Base-by-base conservation (phyloP, 2,329 filamentous ascomycete genomes). In the Conoideocrella luteorostrata region DNA sequence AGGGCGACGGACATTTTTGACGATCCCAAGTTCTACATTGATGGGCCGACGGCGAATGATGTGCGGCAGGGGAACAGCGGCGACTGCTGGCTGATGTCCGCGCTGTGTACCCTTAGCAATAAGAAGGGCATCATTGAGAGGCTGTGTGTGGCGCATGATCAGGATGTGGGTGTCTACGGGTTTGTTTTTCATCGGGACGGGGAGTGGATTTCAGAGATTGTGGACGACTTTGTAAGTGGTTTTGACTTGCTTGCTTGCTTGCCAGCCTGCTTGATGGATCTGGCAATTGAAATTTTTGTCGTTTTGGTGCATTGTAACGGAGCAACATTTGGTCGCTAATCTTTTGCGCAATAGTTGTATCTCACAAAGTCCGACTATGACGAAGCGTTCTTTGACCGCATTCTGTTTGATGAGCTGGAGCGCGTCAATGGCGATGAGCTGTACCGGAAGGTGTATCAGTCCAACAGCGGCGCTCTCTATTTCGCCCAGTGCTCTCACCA, bases 61-160 rank as follows among this genome's bases (percentile, higher is more conserved):
- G 82, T 94, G 17, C 77, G 84, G 24, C 88, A 93, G 60, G 88
- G 88, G 2, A 74, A 84, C 26, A 40, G 26, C 49, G 88, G 88
- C 2, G 86, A 95, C 57, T 94, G 88, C 61, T 95, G 88, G 87
- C 78, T 93, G 45, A 80, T 95, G 68, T 84, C 88, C 6, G 85
- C 86, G 1, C 64, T 94, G 33, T 87, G 83, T 48, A 88, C 86
- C 0, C 72, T 94, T 48, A 82, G 80, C 52, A 88, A 87, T 57
- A 86, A 86, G 61, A 66, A 76, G 17, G 80, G 77, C 0, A 62
- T 90, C 48, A 86, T 93, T 42, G 80, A 89, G 59, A 75, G 69
- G 43, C 70, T 89, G 7, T 93, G 86, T 51, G 83, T 93, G 38
- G 82, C 78, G 5, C 75, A 78, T 11, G 78, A 93, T 51, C 78